Evolutionary conservation across 192 early-diverging fungal genomes (phyloP).

Genomic region (Spizellomyces sp.): DNA sequence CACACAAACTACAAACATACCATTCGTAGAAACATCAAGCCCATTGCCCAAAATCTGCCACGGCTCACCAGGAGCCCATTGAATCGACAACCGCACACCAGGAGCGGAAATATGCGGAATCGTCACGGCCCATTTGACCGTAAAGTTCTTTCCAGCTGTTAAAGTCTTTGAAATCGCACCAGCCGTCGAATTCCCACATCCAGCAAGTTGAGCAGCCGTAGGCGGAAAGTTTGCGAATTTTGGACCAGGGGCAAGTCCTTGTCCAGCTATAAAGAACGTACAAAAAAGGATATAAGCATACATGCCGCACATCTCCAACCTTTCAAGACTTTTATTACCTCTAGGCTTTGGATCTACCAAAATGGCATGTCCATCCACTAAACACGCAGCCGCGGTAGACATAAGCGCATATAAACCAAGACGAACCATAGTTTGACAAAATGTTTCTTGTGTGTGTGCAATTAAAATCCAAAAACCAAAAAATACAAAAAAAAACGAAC

Average conservation of each 20-base stretch:
- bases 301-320: no score
- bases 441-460: no score
- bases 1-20: not conserved
- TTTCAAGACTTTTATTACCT: slow-evolving; percentile 1
- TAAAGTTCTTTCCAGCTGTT: slow-evolving; percentile 25
- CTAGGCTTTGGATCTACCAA: slow-evolving; percentile 25
- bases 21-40: slow-evolving; percentile 29
- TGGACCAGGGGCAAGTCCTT: slow-evolving; percentile 35
- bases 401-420: not conserved
- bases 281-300: slow-evolving; percentile 5
- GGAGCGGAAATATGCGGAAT: slow-evolving; percentile 40
- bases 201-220: slow-evolving; percentile 36
- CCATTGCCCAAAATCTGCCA: slow-evolving; percentile 33
- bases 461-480: no score
- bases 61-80: slow-evolving; percentile 22
- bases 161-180: slow-evolving; percentile 29
- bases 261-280: slow-evolving; percentile 26
- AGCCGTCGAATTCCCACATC: slow-evolving; percentile 29
- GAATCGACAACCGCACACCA: slow-evolving; percentile 41
- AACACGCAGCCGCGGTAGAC: slow-evolving; percentile 4
- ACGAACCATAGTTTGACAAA: no score
- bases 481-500: no score
- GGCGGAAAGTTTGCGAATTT: slow-evolving; percentile 45
- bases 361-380: slow-evolving; percentile 29
- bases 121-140: slow-evolving; percentile 39